phyloP scores from a whole-genome alignment of 2,329 filamentous ascomycete genomes.

The Teratosphaeria nubilosa region DNA sequence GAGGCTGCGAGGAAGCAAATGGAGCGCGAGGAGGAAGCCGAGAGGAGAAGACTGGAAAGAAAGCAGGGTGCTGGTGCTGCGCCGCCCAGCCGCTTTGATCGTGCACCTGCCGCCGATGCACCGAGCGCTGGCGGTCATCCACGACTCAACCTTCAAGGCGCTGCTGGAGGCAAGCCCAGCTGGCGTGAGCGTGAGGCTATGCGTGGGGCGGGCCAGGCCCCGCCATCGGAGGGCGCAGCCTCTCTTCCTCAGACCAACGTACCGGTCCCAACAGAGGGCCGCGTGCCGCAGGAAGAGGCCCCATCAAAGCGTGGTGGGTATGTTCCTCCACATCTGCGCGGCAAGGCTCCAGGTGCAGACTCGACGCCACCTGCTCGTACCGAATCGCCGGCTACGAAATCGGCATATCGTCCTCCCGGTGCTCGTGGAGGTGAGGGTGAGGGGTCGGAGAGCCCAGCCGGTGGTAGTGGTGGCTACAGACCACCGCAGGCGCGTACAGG shows the following conservation, averaged over 20 bases:
- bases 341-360: slow-evolving; percentile 21
- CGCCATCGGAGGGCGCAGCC: slow-evolving; percentile 4
- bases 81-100: slow-evolving; percentile 28
- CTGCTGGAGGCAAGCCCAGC: slow-evolving; percentile 48
- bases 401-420: slow-evolving; percentile 11
- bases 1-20: slow-evolving; percentile 26
- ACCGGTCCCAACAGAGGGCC: slow-evolving; percentile 29
- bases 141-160: slow-evolving; percentile 49
- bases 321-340: slow-evolving; percentile 36
- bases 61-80: slow-evolving; percentile 29
- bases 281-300: slow-evolving; percentile 8
- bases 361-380: slow-evolving; percentile 14
- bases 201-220: slow-evolving; percentile 23
- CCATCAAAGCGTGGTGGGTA: slow-evolving; percentile 33
- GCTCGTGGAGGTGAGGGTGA: slow-evolving; percentile 3
- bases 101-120: slow-evolving; percentile 32
- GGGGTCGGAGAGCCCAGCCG: slow-evolving; percentile 11
- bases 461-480: slow-evolving; percentile 14
- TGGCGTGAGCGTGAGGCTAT: slow-evolving; percentile 65
- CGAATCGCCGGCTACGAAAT: slow-evolving; percentile 8
- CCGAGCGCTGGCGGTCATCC: slow-evolving; percentile 45
- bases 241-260: slow-evolving; percentile 25
- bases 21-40: slow-evolving; percentile 72
- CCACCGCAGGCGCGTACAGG: slow-evolving; percentile 12
- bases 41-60: slow-evolving; percentile 61